These are phyloP conservation scores for Cystobasidiopsis lactophilus DNA, from an alignment of 768 basidiomycete species.

Conservation along the genomic window DNA sequence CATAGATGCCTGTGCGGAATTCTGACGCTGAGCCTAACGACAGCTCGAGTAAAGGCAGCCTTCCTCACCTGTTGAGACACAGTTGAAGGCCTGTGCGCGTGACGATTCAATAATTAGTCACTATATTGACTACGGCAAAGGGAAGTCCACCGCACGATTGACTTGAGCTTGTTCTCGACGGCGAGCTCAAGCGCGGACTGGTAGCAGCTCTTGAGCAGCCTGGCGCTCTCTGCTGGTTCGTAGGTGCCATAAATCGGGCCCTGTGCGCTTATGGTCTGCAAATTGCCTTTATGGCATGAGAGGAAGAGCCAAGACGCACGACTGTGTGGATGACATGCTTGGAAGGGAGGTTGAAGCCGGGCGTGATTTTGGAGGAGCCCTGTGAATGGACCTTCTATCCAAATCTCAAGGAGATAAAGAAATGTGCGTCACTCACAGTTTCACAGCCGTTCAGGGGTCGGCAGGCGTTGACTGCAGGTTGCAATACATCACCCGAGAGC, in stretches of 20 bases:
- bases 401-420: background rate
- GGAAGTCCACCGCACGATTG: background rate
- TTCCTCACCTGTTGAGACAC: background rate
- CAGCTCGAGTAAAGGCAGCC: too few relatives aligned
- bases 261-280: too few relatives aligned
- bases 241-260: background rate
- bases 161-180: background rate
- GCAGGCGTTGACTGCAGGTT: background rate
- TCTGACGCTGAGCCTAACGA: too few relatives aligned
- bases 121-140: background rate
- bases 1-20: too few relatives aligned
- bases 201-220: background rate
- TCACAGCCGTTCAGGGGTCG: background rate
- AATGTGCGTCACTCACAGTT: background rate
- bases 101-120: too few relatives aligned
- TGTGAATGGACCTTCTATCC: background rate
- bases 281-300: background rate
- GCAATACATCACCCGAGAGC: too few relatives aligned
- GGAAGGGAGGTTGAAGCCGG: constrained; percentile 24
- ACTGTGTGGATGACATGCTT: constrained; percentile 24
- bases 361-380: constrained; percentile 25
- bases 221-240: background rate
- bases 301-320: background rate
- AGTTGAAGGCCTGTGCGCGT: background rate
- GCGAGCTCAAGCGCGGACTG: background rate